phyloP scores from a whole-genome alignment of 2,329 filamentous ascomycete species.

The Clarireedia hainanense region DNA sequence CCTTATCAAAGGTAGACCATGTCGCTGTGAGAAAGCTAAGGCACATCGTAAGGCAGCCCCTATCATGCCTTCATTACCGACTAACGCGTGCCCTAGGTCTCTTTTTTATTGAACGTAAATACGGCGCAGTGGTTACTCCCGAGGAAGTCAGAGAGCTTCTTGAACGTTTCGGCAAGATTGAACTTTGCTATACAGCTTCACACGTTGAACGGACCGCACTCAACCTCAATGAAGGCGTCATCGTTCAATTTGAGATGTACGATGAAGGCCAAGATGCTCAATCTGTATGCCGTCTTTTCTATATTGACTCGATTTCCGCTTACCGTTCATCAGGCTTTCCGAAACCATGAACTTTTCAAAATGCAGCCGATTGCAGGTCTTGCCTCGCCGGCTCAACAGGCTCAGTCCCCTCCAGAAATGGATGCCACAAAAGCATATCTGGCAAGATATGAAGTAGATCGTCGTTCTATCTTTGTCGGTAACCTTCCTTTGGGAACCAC shows the following conservation, averaged over 20 bases:
- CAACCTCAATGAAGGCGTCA: constrained; percentile 30
- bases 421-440: constrained; percentile 21
- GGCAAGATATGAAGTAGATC: constrained; percentile 36
- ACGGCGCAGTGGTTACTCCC: constrained; percentile 32
- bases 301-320: not conserved
- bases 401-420: constrained; percentile 1
- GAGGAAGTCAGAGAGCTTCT: constrained; percentile 40
- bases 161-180: constrained; percentile 37
- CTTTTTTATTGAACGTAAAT: constrained; percentile 39
- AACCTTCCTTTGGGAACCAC: constrained; percentile 35
- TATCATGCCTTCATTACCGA: not conserved
- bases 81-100: constrained; percentile 33
- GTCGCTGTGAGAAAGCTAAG: constrained; percentile 52
- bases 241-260: constrained; percentile 44
- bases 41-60: constrained; percentile 43
- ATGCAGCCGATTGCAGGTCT: constrained; percentile 31
- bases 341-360: constrained; percentile 26
- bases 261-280: constrained; percentile 43
- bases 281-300: constrained; percentile 32
- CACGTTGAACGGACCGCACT: constrained; percentile 22
- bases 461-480: constrained; percentile 41
- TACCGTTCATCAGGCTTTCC: constrained; percentile 21
- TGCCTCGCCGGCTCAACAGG: constrained; percentile 11
- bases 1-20: constrained; percentile 46
- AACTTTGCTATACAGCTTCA: constrained; percentile 18